phyloP scores from a whole-genome alignment of 495 filamentous ascomycete species.

The Cudoniella acicularis region DNA sequence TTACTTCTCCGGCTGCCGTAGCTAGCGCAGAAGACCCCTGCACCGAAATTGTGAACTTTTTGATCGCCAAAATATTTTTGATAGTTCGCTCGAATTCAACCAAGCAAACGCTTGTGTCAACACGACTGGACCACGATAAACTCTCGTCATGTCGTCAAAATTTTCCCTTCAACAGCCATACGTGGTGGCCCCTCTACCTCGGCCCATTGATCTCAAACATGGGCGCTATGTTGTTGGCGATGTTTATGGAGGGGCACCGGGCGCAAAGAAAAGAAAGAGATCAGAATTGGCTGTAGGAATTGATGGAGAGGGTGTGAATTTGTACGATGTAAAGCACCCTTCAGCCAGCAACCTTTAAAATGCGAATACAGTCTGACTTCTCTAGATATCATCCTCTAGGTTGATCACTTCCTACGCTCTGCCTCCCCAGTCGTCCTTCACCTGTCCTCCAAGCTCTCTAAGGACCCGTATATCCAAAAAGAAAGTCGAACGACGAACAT shows the following conservation, averaged over 20 bases:
- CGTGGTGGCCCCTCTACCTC: conserved; percentile 63
- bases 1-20: conserved; percentile 7
- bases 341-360: conserved; percentile 81
- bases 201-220: conserved; percentile 55
- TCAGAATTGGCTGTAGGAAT: conserved; percentile 78
- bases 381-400: conserved; percentile 71
- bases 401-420: conserved; percentile 81
- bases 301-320: conserved; percentile 86
- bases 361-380: conserved; percentile 5
- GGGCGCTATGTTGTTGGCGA: conserved; percentile 62
- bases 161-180: conserved; percentile 54
- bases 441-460: conserved; percentile 72
- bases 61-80: conserved; percentile 13
- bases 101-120: too few species aligned
- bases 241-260: conserved; percentile 64
- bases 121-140: too few species aligned
- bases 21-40: conserved; percentile 3
- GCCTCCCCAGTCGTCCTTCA: conserved; percentile 74
- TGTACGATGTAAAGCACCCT: conserved; percentile 78
- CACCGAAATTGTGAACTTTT: conserved; percentile 8
- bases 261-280: conserved; percentile 79
- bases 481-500: conserved; percentile 67
- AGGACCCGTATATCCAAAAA: conserved; percentile 53
- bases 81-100: too few species aligned
- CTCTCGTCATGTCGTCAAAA: conserved; percentile 43